A percentile compares a stretch with the other conserved stretches of the same genome.
Evolutionary conservation across 805 yeast species (phyloP).

Genomic region (Henningerozyma blattae): DNA sequence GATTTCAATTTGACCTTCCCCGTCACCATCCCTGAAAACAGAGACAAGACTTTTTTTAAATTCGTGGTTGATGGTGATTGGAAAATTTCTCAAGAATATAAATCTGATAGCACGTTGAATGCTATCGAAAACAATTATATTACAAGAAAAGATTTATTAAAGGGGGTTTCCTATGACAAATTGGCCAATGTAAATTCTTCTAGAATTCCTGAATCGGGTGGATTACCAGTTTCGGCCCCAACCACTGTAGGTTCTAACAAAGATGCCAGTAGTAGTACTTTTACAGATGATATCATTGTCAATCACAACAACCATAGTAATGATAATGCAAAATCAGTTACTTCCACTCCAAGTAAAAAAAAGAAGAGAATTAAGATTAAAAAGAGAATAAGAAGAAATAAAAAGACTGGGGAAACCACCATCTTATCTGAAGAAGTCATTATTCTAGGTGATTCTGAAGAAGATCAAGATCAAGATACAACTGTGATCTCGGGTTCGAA

Average conservation of each 20-base stretch:
- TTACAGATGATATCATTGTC: too few relatives aligned
- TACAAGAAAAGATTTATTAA: constrained; percentile 4
- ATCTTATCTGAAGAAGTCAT: constrained; percentile 12
- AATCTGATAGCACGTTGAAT: constrained; percentile 22
- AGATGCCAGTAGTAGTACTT: too few relatives aligned
- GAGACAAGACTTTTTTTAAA: constrained; percentile 33
- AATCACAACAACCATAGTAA: too few relatives aligned
- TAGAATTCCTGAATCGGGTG: constrained; percentile 37
- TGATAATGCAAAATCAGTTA: not conserved
- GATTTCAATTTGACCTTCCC: constrained; percentile 52
- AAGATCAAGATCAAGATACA: too few relatives aligned
- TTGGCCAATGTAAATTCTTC: constrained; percentile 24
- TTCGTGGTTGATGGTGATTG: constrained; percentile 65
- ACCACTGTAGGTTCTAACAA: not conserved
- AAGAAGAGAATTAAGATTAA: constrained; percentile 24
- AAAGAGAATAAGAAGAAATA: constrained; percentile 29
- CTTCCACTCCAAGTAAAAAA: constrained; percentile 1
- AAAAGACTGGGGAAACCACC: constrained; percentile 29
- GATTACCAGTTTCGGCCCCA: constrained; percentile 18
- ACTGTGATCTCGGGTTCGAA: too few relatives aligned
- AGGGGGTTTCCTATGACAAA: constrained; percentile 3
- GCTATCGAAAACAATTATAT: constrained; percentile 33
- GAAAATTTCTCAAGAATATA: constrained; percentile 32
- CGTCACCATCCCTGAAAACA: constrained; percentile 26
- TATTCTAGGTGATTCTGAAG: constrained; percentile 5